Conservation (phyloP, 176 grass and related monocot species). For the Echinochloa phyllopogon region DNA sequence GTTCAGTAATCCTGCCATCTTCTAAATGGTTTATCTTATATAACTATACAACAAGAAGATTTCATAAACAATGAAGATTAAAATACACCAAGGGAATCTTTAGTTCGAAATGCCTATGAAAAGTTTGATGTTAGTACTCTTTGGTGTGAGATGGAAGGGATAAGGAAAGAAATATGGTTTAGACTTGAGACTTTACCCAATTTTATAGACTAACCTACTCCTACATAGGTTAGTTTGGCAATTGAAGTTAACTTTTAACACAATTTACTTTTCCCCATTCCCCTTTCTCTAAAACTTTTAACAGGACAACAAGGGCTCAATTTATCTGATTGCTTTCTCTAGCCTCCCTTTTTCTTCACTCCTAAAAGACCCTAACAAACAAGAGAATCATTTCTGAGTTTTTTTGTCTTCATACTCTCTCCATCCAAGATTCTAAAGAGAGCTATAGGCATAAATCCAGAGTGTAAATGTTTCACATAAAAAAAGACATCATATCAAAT, state of each 20-base stretch:
- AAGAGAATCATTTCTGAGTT: background rate
- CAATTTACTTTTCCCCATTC: background rate
- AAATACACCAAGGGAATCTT: background rate
- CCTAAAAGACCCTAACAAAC: conserved; percentile 25
- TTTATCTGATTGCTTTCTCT: conserved; percentile 7
- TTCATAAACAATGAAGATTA: conserved; percentile 15
- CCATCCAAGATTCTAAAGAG: background rate
- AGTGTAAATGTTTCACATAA: background rate
- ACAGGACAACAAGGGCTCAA: background rate
- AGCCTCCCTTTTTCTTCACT: background rate
- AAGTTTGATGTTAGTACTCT: background rate
- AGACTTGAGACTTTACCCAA: background rate
- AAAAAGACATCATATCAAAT: conserved; percentile 18
- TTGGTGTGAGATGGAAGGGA: background rate
- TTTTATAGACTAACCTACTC: background rate
- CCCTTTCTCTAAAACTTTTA: background rate
- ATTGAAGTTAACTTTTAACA: background rate
- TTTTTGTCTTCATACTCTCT: background rate
- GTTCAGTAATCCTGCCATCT: conserved; percentile 13
- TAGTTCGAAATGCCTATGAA: background rate
- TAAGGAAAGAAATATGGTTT: background rate
- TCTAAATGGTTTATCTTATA: background rate
- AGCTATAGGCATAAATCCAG: background rate
- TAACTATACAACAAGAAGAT: background rate
- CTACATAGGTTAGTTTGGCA: background rate